Conservation (phyloP, 1,139 yeast genomes). For the Kodamaea alishanica region DNA sequence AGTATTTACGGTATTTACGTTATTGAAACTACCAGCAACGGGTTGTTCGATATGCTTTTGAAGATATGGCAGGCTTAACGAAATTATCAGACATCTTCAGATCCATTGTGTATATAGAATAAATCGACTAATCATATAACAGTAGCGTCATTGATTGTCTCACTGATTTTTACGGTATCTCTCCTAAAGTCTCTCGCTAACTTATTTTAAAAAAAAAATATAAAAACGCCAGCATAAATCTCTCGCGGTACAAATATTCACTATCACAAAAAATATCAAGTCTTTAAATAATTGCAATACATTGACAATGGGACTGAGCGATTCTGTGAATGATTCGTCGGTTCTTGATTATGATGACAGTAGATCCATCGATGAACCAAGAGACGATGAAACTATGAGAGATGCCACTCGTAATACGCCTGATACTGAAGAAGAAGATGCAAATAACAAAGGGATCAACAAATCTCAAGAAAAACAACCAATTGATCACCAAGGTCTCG, state of each 20-base stretch:
- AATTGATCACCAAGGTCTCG: constrained; percentile 27
- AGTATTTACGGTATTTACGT: constrained; percentile 79
- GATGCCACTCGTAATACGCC: neutral
- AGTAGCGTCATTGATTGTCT: neutral
- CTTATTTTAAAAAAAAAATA: neutral
- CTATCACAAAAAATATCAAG: no score
- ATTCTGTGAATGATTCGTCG: constrained; percentile 17
- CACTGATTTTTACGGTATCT: neutral
- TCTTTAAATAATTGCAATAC: no score
- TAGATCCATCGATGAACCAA: constrained; percentile 1
- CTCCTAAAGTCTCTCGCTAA: no score
- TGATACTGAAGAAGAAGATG: constrained; percentile 1
- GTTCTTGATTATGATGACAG: constrained; percentile 12
- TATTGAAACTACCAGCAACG: constrained; percentile 69
- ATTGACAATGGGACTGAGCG: neutral
- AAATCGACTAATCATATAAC: neutral
- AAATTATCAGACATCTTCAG: neutral
- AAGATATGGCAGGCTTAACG: constrained; percentile 38
- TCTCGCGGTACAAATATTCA: no score
- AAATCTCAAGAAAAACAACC: constrained; percentile 8
- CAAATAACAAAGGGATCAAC: neutral
- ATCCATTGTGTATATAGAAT: neutral
- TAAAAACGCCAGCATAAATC: neutral
- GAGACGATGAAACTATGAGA: neutral
- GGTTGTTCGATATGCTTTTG: constrained; percentile 47